Conservation (phyloP, 2,329 filamentous ascomycete species). For the Talaromyces sp. region DNA sequence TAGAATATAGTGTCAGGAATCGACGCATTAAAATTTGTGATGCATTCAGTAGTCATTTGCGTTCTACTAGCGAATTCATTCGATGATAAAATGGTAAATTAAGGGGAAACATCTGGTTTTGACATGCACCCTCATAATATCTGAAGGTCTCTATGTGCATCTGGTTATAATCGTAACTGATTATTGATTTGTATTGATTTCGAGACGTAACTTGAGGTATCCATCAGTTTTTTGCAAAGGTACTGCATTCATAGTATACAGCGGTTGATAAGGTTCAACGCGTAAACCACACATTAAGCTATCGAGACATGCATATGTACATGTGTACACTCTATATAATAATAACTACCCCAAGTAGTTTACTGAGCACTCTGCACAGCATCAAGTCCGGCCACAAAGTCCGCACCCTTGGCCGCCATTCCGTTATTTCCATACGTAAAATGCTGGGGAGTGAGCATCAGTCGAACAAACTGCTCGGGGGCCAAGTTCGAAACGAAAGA, state of each 20-base stretch:
- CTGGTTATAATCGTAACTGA: no score
- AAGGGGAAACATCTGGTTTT: no score
- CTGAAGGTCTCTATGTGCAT: no score
- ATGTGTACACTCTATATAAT: neutral
- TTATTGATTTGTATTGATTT: no score
- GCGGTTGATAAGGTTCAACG: neutral
- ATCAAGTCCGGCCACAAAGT: neutral
- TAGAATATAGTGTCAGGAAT: neutral
- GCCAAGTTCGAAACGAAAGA: neutral
- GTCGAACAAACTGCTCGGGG: neutral
- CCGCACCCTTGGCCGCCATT: neutral
- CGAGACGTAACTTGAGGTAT: no score
- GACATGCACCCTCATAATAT: no score
- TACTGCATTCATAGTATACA: no score
- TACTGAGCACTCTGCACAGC: neutral
- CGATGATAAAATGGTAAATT: no score
- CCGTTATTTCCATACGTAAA: neutral
- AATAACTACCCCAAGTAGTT: neutral
- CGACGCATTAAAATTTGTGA: neutral
- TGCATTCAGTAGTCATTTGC: no score
- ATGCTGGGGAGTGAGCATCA: neutral
- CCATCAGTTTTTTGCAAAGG: no score
- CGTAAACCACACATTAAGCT: neutral
- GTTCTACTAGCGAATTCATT: no score
- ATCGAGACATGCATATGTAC: neutral